These are phyloP conservation scores for Citrus sinensis DNA, from an alignment of 345 rosid species.

Conservation along the genomic window DVS_A1.0 CM039167.1:1666001-1666500, in stretches of 20 bases:
- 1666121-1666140: constrained; percentile 4
- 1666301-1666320: constrained; percentile 80
- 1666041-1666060: constrained; percentile 82
- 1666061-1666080: constrained; percentile 12
- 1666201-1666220: constrained; percentile 54
- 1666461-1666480: neutral
- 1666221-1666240: constrained; percentile 61
- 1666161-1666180: constrained; percentile 2
- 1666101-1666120: neutral
- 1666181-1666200: constrained; percentile 42
- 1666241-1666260: constrained; percentile 62
- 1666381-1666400: neutral
- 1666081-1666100: constrained; percentile 14
- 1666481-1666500: neutral
- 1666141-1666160: neutral
- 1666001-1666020: constrained; percentile 61
- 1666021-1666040: constrained; percentile 75
- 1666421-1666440: neutral
- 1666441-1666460: neutral
- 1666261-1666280: constrained; percentile 67
- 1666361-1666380: neutral
- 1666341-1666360: neutral
- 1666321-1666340: constrained; percentile 57
- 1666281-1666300: constrained; percentile 67
- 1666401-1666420: neutral